Conservation (phyloP, 805 yeast species). For the Hanseniaspora guilliermondii region DNA sequence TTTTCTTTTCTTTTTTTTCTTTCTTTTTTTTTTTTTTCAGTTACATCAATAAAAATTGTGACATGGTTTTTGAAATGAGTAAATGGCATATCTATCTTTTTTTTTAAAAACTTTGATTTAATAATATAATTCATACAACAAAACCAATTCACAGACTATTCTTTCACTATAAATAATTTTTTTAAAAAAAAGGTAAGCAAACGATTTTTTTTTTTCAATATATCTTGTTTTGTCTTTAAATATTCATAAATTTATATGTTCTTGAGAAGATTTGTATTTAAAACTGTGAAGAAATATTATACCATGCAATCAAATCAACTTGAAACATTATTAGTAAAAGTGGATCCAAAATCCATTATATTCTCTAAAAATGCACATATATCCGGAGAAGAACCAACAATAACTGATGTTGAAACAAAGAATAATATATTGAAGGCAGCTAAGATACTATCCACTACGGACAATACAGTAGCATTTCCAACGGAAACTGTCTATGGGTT, state of each 20-base stretch:
- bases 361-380: constrained; percentile 32
- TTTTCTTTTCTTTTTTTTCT: no score
- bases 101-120: no score
- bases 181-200: no score
- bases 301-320: constrained; percentile 6
- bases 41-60: no score
- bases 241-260: no score
- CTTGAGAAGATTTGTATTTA: not conserved
- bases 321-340: constrained; percentile 39
- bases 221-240: not conserved
- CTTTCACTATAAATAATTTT: no score
- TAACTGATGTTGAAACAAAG: constrained; percentile 43
- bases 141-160: no score
- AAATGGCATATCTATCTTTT: no score
- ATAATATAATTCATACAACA: no score
- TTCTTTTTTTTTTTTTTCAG: no score
- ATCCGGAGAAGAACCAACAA: constrained; percentile 32
- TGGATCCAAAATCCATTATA: constrained; percentile 39
- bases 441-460: constrained; percentile 34
- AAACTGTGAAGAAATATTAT: not conserved
- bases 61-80: no score
- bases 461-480: constrained; percentile 77
- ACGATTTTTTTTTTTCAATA: not conserved
- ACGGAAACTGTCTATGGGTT: constrained; percentile 96
- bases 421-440: constrained; percentile 48